Conservation (phyloP, 139 green algal species). For the Volvox africanus region DNA sequence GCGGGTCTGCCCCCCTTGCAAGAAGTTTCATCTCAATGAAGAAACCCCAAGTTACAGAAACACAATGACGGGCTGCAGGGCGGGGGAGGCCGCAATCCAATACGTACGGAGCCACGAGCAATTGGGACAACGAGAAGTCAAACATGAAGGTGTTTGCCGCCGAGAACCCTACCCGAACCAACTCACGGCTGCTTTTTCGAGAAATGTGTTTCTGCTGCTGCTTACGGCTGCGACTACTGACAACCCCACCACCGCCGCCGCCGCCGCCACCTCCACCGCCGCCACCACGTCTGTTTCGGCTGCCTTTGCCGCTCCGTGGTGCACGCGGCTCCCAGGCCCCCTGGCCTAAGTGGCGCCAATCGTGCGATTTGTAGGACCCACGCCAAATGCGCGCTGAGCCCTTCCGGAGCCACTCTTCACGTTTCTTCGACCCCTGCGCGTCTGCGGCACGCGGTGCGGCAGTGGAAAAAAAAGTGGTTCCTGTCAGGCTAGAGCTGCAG, state of each 20-base stretch:
- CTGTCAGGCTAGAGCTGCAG: neutral
- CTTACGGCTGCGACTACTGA: neutral
- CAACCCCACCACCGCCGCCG: neutral
- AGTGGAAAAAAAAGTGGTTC: neutral
- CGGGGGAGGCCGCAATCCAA: neutral
- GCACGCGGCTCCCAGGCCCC: slow-evolving; percentile 61
- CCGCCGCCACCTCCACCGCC: neutral
- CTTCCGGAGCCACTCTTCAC: slow-evolving; percentile 67
- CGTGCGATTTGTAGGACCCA: slow-evolving; percentile 54
- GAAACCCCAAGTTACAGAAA: neutral
- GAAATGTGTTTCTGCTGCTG: neutral
- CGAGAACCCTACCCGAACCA: neutral
- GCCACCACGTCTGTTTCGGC: neutral
- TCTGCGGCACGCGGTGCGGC: slow-evolving; percentile 8
- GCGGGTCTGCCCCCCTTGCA: too few species aligned
- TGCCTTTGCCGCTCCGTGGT: neutral
- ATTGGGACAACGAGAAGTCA: too few species aligned
- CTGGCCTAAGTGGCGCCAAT: slow-evolving; percentile 69
- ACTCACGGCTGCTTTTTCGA: slow-evolving; percentile 29
- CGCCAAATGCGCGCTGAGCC: slow-evolving; percentile 65
- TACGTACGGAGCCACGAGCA: neutral
- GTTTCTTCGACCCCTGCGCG: slow-evolving; percentile 22
- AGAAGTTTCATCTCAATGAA: neutral
- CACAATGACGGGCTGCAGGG: neutral
- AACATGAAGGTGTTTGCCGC: too few species aligned